A percentile compares a stretch with the other conserved stretches of the same genome.
phyloP scores from a whole-genome alignment of 2,329 filamentous ascomycete species.

The Neonectria neomacrospora region DNA sequence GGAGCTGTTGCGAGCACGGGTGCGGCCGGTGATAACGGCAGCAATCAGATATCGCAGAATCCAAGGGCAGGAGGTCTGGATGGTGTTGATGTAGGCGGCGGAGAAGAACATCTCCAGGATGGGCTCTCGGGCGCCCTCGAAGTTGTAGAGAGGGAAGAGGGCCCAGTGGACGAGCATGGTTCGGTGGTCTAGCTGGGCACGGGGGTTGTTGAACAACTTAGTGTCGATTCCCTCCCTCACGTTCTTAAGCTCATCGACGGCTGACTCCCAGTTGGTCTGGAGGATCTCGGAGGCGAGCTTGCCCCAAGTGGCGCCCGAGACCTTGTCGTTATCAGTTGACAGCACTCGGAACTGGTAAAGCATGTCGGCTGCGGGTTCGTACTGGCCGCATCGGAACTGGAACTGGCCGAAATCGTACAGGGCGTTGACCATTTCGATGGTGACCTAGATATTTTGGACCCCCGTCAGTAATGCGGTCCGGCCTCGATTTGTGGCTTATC shows the following conservation, averaged over 20 bases:
- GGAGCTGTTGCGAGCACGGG: slow-evolving; percentile 81
- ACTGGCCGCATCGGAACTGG: slow-evolving; percentile 97
- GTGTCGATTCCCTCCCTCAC: slow-evolving; percentile 93
- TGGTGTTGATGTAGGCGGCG: slow-evolving; percentile 98
- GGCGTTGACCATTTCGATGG: slow-evolving; percentile 93
- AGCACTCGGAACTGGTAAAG: slow-evolving; percentile 98
- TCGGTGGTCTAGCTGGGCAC: slow-evolving; percentile 94
- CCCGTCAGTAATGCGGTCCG: slow-evolving; percentile 32
- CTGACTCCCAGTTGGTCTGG: slow-evolving; percentile 92
- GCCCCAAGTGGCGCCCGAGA: slow-evolving; percentile 94
- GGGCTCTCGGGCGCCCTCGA: slow-evolving; percentile 87
- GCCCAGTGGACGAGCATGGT: slow-evolving; percentile 99
- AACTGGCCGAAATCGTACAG: slow-evolving; percentile 97
- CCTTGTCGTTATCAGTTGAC: slow-evolving; percentile 98
- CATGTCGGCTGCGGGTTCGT: slow-evolving; percentile 87
- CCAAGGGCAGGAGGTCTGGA: slow-evolving; percentile 98
- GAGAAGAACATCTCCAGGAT: slow-evolving; percentile 98
- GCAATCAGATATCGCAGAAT: slow-evolving; percentile 93
- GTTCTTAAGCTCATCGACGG: slow-evolving; percentile 90
- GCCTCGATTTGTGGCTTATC: slow-evolving; percentile 18
- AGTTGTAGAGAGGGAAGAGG: slow-evolving; percentile 99
- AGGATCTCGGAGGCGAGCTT: slow-evolving; percentile 97
- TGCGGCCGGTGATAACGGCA: slow-evolving; percentile 93
- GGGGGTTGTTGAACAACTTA: slow-evolving; percentile 93
- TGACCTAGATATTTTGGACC: slow-evolving; percentile 66